Base-by-base conservation (phyloP, 1,284 basidiomycete species). In the Apiotrichum sp. region DNA sequence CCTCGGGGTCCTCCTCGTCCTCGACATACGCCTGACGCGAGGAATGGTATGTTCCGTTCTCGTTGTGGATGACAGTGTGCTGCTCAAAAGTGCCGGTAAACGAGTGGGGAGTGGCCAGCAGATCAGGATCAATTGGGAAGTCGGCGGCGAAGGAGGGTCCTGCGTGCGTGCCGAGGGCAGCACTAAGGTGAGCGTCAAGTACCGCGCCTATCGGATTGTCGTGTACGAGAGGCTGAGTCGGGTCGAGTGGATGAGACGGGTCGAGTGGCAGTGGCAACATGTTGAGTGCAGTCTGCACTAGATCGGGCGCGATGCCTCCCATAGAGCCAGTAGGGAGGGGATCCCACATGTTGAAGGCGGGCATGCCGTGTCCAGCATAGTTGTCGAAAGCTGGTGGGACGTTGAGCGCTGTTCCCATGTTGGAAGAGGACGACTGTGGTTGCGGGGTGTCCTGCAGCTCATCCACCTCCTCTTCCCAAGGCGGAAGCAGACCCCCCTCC, bases 401-500 rank as follows among this genome's bases (percentile, higher is more conserved):
- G 42, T 22, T 8, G 10, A 8, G 43, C 14, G 35, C 35, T 36
- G 35, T 6, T 36, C 35, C 35, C 35, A 36, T 6, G 35, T 36
- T 11, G 35, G 35, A 36, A 36, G 32, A 6, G 3, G 33, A 47
- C 14, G 45, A 6, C 34, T 47, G 33, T 31, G 33, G 44, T 34
- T 47, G 35, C 16, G 47, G 34, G 35, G 34, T 31, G 9, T 47
- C 47, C 3, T 38, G 16, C 2, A 47, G 47, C 47, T 47, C 47
- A 35, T 47, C 33, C 47, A 29, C 47, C 14, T 47, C 33, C 33
- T 35, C 33, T 4, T n/a, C n/a, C n/a, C n/a, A n/a, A n/a, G n/a
- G n/a, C n/a, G n/a, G n/a, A n/a, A n/a, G n/a, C n/a, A n/a, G 35
- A 9, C 57, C 58, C 14, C 58, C 56, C 9, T 59, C 53, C 32